Conservation (phyloP, 163 green algal genomes). For the Scenedesmus sp. region DNA sequence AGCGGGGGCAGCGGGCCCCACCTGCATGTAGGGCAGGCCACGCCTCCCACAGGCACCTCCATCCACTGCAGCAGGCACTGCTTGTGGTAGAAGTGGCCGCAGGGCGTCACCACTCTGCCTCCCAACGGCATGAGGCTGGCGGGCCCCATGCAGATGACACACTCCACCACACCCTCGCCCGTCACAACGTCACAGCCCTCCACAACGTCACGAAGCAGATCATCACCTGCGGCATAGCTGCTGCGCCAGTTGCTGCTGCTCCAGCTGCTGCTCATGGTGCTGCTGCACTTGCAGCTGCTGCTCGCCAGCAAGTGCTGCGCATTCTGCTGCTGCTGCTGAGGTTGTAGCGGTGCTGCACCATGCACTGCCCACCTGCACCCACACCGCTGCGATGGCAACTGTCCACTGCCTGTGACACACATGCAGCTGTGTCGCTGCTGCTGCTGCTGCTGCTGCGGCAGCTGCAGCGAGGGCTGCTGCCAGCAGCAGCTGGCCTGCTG, state of each 20-base stretch:
- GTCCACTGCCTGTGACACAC: background rate
- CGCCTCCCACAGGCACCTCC: slow-evolving; percentile 90
- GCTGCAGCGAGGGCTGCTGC: background rate
- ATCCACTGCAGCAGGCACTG: slow-evolving; percentile 89
- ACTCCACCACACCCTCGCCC: slow-evolving; percentile 75
- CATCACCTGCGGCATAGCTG: background rate
- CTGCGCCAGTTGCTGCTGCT: slow-evolving; percentile 9
- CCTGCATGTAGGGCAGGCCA: slow-evolving; percentile 90
- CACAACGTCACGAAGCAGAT: slow-evolving; percentile 45
- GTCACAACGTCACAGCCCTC: slow-evolving; percentile 52
- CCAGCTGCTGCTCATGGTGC: background rate
- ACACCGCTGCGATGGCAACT: background rate
- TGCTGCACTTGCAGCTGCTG: background rate
- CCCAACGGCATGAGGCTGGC: slow-evolving; percentile 61
- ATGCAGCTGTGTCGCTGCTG: background rate
- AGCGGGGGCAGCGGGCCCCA: slow-evolving; percentile 70
- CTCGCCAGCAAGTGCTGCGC: background rate
- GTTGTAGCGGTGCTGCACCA: background rate
- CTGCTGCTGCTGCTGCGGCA: background rate
- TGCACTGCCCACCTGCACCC: background rate
- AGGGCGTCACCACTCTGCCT: slow-evolving; percentile 84
- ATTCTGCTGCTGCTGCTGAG: slow-evolving; percentile 1
- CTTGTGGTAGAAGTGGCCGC: slow-evolving; percentile 90
- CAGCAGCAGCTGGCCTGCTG: background rate
- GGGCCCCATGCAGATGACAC: slow-evolving; percentile 93